Evolutionary conservation across 2,329 filamentous ascomycete species (phyloP).

Genomic region (Penicillium aurantiogriseum): DNA sequence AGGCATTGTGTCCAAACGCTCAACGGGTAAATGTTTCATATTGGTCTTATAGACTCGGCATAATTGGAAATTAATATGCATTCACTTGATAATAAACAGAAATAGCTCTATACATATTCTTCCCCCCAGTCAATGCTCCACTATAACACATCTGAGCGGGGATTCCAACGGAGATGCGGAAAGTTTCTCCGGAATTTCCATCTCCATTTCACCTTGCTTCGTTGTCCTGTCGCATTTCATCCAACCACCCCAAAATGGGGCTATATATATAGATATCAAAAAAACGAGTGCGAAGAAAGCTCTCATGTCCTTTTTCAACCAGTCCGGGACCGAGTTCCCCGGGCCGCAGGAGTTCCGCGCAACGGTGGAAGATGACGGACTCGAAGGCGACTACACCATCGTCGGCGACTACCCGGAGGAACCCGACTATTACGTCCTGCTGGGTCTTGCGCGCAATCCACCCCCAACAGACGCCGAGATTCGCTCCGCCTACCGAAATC

Average conservation of each 20-base stretch:
- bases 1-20: background rate
- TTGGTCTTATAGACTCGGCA: background rate
- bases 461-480: conserved; percentile 43
- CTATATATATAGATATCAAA: conserved; percentile 5
- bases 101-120: background rate
- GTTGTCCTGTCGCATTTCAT: conserved; percentile 1
- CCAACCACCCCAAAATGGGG: conserved; percentile 8
- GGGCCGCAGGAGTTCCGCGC: conserved; percentile 16
- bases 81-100: background rate
- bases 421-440: conserved; percentile 44
- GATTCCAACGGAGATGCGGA: conserved; percentile 20
- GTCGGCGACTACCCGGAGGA: conserved; percentile 33
- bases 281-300: background rate
- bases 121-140: background rate
- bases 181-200: conserved; percentile 23
- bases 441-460: conserved; percentile 41
- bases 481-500: conserved; percentile 44
- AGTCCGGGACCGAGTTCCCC: conserved; percentile 11
- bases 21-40: background rate
- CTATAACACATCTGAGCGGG: conserved; percentile 3
- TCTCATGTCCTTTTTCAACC: conserved; percentile 16
- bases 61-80: background rate
- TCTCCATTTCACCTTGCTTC: conserved; percentile 1
- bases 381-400: conserved; percentile 29
- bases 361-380: conserved; percentile 20